Conservation (phyloP, 2,329 filamentous ascomycete species). For the Didymella exigua region DNA sequence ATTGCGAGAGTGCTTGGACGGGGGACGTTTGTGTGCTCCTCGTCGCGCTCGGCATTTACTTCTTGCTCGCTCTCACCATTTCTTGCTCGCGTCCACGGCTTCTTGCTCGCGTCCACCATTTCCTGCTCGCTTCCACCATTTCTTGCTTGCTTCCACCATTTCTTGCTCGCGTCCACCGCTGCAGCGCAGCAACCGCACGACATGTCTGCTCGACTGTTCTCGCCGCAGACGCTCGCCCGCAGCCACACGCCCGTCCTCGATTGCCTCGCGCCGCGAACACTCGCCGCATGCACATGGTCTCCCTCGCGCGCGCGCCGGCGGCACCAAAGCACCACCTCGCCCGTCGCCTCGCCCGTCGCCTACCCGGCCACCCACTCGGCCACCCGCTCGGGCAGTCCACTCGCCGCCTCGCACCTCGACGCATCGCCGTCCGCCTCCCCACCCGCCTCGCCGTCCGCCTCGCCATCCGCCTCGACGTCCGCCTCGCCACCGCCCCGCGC, state of each 20-base stretch:
- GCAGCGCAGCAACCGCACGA: neutral
- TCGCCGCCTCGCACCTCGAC: neutral
- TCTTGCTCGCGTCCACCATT: no score
- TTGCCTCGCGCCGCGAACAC: conserved; percentile 36
- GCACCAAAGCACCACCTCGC: conserved; percentile 14
- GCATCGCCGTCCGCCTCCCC: conserved; percentile 13
- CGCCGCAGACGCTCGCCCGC: conserved; percentile 26
- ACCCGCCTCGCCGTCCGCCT: conserved; percentile 10
- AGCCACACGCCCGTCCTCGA: conserved; percentile 25
- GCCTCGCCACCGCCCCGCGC: conserved; percentile 10
- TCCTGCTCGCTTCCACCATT: conserved; percentile 2
- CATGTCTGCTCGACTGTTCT: conserved; percentile 28
- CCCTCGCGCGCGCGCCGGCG: conserved; percentile 1
- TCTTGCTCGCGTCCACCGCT: neutral
- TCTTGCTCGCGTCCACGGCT: no score
- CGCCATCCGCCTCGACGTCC: conserved; percentile 12
- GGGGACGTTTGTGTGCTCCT: no score
- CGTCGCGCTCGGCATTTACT: no score
- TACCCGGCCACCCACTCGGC: neutral
- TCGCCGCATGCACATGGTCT: conserved; percentile 7
- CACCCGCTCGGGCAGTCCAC: neutral
- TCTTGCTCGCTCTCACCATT: no score
- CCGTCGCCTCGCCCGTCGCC: no score
- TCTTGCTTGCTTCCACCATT: neutral
- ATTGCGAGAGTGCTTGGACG: no score